phyloP scores from a whole-genome alignment of 129 eudicot genomes.

The Sambucus nigra region DNA sequence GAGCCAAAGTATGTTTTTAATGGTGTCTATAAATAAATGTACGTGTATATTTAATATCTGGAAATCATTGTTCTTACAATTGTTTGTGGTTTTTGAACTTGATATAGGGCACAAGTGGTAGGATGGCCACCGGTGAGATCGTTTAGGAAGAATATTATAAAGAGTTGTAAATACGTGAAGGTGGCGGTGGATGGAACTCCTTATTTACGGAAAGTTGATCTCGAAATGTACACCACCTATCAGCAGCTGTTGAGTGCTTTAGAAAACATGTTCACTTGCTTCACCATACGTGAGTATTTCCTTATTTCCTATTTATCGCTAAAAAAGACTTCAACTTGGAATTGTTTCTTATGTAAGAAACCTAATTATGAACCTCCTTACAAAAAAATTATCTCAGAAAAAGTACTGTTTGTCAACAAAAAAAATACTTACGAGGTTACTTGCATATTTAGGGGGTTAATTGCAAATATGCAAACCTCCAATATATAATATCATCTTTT shows the following conservation, averaged over 20 bases:
- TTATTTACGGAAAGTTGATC: conserved; percentile 67
- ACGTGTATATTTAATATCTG: neutral
- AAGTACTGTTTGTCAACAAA: too few relatives aligned
- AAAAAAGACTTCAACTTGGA: too few relatives aligned
- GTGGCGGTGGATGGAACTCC: conserved; percentile 97
- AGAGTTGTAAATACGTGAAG: conserved; percentile 57
- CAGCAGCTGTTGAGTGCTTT: conserved; percentile 48
- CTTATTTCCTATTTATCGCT: too few relatives aligned
- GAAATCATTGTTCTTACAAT: too few relatives aligned
- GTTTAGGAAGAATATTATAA: conserved; percentile 40
- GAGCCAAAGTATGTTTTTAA: conserved; percentile 36
- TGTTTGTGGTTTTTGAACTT: neutral
- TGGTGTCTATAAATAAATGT: too few relatives aligned
- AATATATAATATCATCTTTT: too few relatives aligned
- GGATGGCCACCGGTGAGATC: conserved; percentile 97
- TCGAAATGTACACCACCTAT: conserved; percentile 47
- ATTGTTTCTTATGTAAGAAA: too few relatives aligned
- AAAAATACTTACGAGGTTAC: too few relatives aligned
- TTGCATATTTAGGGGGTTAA: too few relatives aligned
- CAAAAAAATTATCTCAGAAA: too few relatives aligned
- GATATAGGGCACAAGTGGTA: conserved; percentile 48
- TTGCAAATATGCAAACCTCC: too few relatives aligned
- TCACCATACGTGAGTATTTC: conserved; percentile 36
- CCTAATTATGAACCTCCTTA: too few relatives aligned
- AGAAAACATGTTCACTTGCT: conserved; percentile 52